phyloP scores from a whole-genome alignment of 176 grass and related monocot genomes.

The Avena eriantha region DNA sequence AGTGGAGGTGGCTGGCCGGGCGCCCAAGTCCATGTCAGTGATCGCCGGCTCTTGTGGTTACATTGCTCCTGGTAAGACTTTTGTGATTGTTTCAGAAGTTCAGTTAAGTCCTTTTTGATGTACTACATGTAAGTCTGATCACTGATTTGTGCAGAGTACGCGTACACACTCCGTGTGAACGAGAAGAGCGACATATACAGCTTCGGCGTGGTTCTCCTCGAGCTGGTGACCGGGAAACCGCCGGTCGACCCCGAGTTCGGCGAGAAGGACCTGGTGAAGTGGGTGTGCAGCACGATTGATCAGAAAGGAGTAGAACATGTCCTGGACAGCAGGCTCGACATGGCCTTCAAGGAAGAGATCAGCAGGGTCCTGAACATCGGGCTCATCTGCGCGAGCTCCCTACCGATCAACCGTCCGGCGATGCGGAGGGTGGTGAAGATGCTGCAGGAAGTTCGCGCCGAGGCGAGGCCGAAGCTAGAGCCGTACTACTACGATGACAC shows the following conservation, averaged over 20 bases:
- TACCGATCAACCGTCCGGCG: conserved; percentile 80
- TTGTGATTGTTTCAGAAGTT: not conserved
- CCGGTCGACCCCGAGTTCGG: conserved; percentile 81
- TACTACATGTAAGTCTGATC: not conserved
- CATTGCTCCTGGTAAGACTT: conserved; percentile 76
- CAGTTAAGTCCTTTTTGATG: not conserved
- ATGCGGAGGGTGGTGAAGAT: conserved; percentile 94
- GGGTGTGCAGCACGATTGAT: conserved; percentile 72
- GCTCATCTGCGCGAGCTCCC: conserved; percentile 74
- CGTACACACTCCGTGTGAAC: conserved; percentile 83
- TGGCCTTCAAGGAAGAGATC: conserved; percentile 64
- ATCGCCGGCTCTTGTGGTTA: conserved; percentile 88
- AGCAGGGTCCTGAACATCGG: conserved; percentile 68
- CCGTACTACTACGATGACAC: conserved; percentile 65
- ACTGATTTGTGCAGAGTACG: conserved; percentile 62
- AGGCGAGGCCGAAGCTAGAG: conserved; percentile 38
- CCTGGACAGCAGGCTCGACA: conserved; percentile 64
- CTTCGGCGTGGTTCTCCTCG: conserved; percentile 88
- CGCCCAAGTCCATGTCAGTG: conserved; percentile 73
- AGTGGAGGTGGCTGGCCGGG: conserved; percentile 46
- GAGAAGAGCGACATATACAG: conserved; percentile 98
- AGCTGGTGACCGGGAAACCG: conserved; percentile 76
- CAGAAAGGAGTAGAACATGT: conserved; percentile 68
- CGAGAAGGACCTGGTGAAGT: conserved; percentile 92
- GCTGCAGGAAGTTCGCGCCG: conserved; percentile 64